These are phyloP conservation scores for Penicillium bialowiezense DNA, from an alignment of 495 filamentous ascomycete species.

Conservation along the genomic window DNA sequence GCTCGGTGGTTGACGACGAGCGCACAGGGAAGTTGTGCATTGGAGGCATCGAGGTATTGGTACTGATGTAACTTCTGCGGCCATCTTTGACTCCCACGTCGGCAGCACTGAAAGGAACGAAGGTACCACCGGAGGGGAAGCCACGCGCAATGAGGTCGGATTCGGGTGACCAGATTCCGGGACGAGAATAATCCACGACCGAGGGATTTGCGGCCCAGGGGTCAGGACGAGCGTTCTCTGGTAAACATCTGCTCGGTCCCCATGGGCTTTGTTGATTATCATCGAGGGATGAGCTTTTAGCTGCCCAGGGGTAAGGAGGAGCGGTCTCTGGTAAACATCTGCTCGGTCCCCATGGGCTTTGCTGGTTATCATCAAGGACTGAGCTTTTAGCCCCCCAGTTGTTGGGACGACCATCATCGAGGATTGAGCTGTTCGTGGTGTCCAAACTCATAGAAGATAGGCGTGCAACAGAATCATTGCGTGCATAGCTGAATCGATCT, in stretches of 20 bases:
- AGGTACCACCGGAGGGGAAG: constrained; percentile 38
- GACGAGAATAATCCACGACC: constrained; percentile 40
- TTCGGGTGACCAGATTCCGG: constrained; percentile 26
- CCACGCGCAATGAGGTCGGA: constrained; percentile 31
- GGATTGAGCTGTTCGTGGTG: constrained; percentile 48
- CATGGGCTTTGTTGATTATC: too few relatives aligned
- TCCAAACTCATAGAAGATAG: constrained; percentile 45
- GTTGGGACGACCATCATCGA: constrained; percentile 41
- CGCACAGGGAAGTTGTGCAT: constrained; percentile 30
- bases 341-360: too few relatives aligned
- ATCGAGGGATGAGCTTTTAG: too few relatives aligned
- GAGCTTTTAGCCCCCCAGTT: too few relatives aligned
- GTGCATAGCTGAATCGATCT: constrained; percentile 35
- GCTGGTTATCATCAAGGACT: too few relatives aligned
- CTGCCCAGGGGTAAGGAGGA: too few relatives aligned
- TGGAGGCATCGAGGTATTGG: constrained; percentile 23
- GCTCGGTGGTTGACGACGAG: constrained; percentile 27
- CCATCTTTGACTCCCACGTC: constrained; percentile 42
- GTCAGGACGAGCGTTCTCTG: too few relatives aligned
- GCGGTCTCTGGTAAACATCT: too few relatives aligned
- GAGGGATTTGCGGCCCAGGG: constrained; percentile 49
- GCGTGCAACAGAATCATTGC: constrained; percentile 39
- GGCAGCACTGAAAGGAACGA: constrained; percentile 41
- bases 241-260: too few relatives aligned
- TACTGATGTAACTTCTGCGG: constrained; percentile 25